Evolutionary conservation across 345 rosid genomes (phyloP).

Genomic region (Aethionema arabicum): DNA sequence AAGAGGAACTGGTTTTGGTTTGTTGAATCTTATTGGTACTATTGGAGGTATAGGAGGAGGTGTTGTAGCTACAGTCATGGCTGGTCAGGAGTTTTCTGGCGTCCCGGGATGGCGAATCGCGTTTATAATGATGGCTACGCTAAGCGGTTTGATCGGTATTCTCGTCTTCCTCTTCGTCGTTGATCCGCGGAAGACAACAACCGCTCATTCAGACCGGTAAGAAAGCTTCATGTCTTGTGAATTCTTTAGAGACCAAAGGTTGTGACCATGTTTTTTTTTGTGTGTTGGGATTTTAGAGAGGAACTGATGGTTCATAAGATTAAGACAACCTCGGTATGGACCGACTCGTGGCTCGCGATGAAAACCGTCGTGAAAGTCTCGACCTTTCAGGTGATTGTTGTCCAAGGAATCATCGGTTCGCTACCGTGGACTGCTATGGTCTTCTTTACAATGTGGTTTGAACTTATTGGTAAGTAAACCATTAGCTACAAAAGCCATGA

Average conservation of each 20-base stretch:
- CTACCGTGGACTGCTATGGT: slow-evolving; percentile 98
- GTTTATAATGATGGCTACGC: slow-evolving; percentile 78
- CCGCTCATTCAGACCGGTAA: slow-evolving; percentile 28
- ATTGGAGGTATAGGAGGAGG: slow-evolving; percentile 97
- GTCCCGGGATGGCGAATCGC: slow-evolving; percentile 94
- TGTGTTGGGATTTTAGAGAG: slow-evolving; percentile 43
- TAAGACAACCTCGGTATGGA: slow-evolving; percentile 56
- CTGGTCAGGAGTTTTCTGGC: slow-evolving; percentile 72
- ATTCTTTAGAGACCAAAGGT: background rate
- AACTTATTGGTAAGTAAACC: slow-evolving; percentile 67
- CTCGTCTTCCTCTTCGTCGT: slow-evolving; percentile 73
- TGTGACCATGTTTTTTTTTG: background rate
- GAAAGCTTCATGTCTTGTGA: background rate
- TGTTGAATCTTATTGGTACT: slow-evolving; percentile 74
- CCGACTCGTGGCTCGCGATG: slow-evolving; percentile 64
- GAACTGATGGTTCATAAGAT: slow-evolving; percentile 49
- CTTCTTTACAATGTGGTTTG: slow-evolving; percentile 96
- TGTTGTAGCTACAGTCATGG: slow-evolving; percentile 91
- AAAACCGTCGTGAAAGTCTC: slow-evolving; percentile 71
- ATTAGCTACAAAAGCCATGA: background rate
- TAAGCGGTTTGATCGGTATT: slow-evolving; percentile 71
- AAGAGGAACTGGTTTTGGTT: slow-evolving; percentile 90
- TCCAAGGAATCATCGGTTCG: slow-evolving; percentile 89
- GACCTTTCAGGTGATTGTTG: slow-evolving; percentile 83
- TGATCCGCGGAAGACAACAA: slow-evolving; percentile 51